Evolutionary conservation across 2,329 filamentous ascomycete species (phyloP).

Genomic region (Lachnellula occidentalis): DNA sequence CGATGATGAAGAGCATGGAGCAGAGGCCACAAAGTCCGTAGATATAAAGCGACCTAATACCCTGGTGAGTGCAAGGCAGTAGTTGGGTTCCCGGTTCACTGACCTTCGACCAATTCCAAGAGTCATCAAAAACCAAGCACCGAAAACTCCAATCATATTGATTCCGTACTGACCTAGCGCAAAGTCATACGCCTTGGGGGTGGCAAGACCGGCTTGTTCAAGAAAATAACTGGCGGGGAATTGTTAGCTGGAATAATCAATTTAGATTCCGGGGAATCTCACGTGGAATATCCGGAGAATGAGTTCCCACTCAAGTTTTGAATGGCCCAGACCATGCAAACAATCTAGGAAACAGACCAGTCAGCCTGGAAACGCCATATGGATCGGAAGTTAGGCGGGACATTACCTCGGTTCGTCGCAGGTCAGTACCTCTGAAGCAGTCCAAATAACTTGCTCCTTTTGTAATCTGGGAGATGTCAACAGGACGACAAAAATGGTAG

Average conservation of each 20-base stretch:
- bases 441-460: constrained; percentile 44
- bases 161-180: constrained; percentile 45
- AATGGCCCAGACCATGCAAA: constrained; percentile 57
- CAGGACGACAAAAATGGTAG: background rate
- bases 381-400: background rate
- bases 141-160: constrained; percentile 47
- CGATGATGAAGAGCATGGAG: constrained; percentile 71
- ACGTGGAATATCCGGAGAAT: constrained; percentile 57
- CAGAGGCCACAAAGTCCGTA: constrained; percentile 41
- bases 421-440: constrained; percentile 44
- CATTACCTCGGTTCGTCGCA: constrained; percentile 43
- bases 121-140: constrained; percentile 47
- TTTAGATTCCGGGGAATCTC: background rate
- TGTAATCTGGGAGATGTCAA: constrained; percentile 21
- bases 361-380: background rate
- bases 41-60: constrained; percentile 38
- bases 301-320: constrained; percentile 61
- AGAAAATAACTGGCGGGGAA: constrained; percentile 42
- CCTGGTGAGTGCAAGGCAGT: background rate
- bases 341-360: constrained; percentile 31
- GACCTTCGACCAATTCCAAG: constrained; percentile 42
- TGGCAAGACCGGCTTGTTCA: constrained; percentile 48
- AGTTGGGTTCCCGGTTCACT: background rate
- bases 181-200: constrained; percentile 48
- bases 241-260: background rate